Evolutionary conservation across 768 basidiomycete genomes (phyloP), one percentile per base, ranked within the genome.

Genomic region (Pleurotus giganteus): DNA sequence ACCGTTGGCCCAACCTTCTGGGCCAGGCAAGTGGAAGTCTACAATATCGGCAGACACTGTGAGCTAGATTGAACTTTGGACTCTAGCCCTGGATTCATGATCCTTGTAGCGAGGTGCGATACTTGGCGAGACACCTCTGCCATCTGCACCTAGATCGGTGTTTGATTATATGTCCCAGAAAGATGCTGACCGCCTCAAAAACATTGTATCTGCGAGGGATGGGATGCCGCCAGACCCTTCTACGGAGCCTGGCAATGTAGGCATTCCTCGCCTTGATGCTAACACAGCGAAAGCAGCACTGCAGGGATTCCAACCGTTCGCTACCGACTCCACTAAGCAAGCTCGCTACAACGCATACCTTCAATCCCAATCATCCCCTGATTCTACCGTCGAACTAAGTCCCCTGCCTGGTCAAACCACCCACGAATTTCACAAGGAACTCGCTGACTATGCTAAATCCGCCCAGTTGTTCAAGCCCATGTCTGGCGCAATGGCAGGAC

Each of bases 111-210:
- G 97, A 47, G 96, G 94, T 24, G 71, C 79, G 1, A 75, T 89
- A 17, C 75, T 98, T 0, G 95, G 95, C 52, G 97, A 98, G 70
- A 82, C 82, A 8, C 84, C 84, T 9, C 74, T 91, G 9, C 78
- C 85, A 11, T 71, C 84, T 2, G 81, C 79, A 12, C 82, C 89
- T 1, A 84, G 84, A 9, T 98, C 96, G 0, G 83, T 99, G 13
- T 98, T 96, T 66, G 95, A 98, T 42, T 98, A 86, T 66, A 84
- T 98, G 66, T 96, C 97, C 0, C 83, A 88, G 59, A 95, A 94
- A 63, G 93, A 96, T 63, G 82, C 85, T 54, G 94, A 97, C 57
- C 86, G 95, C 4, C 78, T 99, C 13, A 78, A 86, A 63, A 78
- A 77, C 26, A 79, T 90, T 24, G 67, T 80, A 11, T 62, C 78